Evolutionary conservation across 1,284 basidiomycete species (phyloP).

Genomic region (Apiotrichum domesticum): DNA sequence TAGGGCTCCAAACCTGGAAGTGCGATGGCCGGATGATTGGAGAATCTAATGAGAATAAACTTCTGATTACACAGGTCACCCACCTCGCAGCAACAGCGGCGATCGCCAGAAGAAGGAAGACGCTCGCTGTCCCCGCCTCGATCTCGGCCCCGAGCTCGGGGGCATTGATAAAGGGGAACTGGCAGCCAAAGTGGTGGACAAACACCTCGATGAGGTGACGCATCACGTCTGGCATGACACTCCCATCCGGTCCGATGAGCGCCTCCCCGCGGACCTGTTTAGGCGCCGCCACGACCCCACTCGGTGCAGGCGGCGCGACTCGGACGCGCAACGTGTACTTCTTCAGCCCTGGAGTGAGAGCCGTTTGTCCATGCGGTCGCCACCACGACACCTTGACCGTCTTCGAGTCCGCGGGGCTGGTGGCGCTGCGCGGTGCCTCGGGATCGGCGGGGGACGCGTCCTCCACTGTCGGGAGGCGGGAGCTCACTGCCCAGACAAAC

Average conservation of each 20-base stretch:
- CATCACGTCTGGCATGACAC: conserved; percentile 20
- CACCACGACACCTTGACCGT: conserved; percentile 36
- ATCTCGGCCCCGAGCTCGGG: conserved; percentile 14
- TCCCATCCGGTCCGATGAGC: conserved; percentile 17
- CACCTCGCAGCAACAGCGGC: conserved; percentile 28
- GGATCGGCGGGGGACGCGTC: conserved; percentile 22
- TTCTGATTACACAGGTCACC: not conserved
- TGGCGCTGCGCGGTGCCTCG: conserved; percentile 4
- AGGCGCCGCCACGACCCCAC: not conserved
- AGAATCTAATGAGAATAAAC: conserved; percentile 21
- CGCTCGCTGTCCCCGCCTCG: conserved; percentile 17
- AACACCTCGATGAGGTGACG: conserved; percentile 28
- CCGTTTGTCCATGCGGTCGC: conserved; percentile 34
- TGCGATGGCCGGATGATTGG: conserved; percentile 27
- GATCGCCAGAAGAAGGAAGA: conserved; percentile 25
- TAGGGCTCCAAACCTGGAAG: conserved; percentile 23
- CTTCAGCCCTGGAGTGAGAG: conserved; percentile 32
- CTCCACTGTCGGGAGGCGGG: conserved; percentile 25
- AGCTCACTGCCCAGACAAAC: conserved; percentile 28
- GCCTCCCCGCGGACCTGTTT: not conserved
- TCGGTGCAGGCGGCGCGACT: conserved; percentile 17
- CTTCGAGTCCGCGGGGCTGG: conserved; percentile 10
- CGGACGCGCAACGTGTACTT: conserved; percentile 30
- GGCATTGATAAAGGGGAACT: conserved; percentile 25
- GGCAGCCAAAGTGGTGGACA: conserved; percentile 26